Evolutionary conservation across 169 alveolate genomes (phyloP), one percentile per base, ranked within the genome.

Genomic region (Fabrea salina): DNA sequence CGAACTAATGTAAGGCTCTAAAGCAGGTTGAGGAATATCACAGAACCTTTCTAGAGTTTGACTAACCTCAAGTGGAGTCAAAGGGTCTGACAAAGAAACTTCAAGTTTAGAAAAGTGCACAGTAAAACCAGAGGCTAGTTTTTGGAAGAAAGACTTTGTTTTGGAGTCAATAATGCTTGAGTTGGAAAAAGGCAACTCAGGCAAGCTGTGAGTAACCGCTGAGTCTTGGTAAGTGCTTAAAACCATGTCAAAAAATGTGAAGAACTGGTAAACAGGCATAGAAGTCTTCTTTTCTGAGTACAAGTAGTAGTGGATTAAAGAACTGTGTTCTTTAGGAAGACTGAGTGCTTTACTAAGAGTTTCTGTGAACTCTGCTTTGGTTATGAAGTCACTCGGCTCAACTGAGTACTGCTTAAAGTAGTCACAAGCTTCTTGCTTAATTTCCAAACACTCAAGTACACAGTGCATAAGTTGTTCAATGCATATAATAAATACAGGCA

Each of bases 211-310:
- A 19, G 33, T 64, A 39, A 22, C 16, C 6, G 16, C 30, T 37
- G 37, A 19, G 5, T 22, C 27, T 2, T 40, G 16, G 19, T 51
- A 61, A 47, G 39, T 61, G 53, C 57, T 64, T 19, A 32, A 33
- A 3, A 40, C 57, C 11, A 30, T 37, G 41, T 64, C 75, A 64
- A 64, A 64, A 64, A 32, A 16, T 39, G 75, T 40, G 41, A 35
- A 64, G 41, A 64, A 64, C 5, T 64, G 75, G 41, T 64, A 64
- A 64, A 40, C 75, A 3, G 75, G 75, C 33, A 30, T 64, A 3
- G 16, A 4, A 13, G 27, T 56, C 49, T 35, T 33, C 32, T 27
- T 51, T 39, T 32, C 41, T 30, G 57, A 51, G 41, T 37, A 64
- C 19, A 64, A 11, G n/a, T 19, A 39, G 5, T 64, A 19, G 6